Evolutionary conservation across 164 flowering plant species (phyloP).

Genomic region (Stephania japonica): DNA sequence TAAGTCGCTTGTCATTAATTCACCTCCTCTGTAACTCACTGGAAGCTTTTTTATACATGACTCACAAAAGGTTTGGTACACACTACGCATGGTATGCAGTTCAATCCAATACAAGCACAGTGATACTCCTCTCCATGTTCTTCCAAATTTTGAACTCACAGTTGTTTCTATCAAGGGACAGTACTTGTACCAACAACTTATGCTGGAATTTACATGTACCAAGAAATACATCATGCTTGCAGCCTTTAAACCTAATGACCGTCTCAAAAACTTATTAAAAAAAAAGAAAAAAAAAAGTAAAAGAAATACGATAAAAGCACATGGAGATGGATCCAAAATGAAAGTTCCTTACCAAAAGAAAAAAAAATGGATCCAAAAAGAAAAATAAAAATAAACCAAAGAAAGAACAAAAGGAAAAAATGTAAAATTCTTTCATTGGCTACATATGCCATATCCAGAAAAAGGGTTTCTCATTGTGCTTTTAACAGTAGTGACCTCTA

Average conservation of each 20-base stretch:
- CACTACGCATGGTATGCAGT: background rate
- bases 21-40: background rate
- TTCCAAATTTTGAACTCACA: background rate
- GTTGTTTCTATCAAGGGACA: background rate
- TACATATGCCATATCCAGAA: too few species aligned
- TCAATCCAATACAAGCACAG: background rate
- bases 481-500: too few species aligned
- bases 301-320: too few species aligned
- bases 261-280: background rate
- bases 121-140: background rate
- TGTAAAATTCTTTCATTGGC: too few species aligned
- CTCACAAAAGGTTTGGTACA: background rate
- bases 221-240: too few species aligned
- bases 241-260: too few species aligned
- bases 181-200: background rate
- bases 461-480: too few species aligned
- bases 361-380: too few species aligned
- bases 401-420: too few species aligned
- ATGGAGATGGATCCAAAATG: too few species aligned
- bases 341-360: too few species aligned
- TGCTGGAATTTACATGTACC: background rate
- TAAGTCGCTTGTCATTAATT: background rate
- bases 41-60: background rate
- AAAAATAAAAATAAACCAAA: too few species aligned
- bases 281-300: background rate